Base-by-base conservation (phyloP, 441 rosid genomes). In the Omphalea diandra region DNA sequence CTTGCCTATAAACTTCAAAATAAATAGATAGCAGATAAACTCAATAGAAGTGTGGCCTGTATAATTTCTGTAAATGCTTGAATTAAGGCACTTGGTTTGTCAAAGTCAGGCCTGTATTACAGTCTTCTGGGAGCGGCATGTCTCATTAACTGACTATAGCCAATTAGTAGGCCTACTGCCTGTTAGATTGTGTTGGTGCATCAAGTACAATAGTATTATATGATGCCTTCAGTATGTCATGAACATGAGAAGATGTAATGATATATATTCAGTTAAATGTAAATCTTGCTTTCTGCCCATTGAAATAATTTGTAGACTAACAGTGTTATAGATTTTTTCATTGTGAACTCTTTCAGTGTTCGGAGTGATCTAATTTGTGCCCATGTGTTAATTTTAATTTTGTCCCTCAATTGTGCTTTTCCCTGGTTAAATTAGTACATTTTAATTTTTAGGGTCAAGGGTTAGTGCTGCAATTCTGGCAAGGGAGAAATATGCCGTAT, bases 1-100 rank as follows among this genome's bases (percentile, higher is more conserved):
- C 54, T 36, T 5, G 22, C 54, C 15, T 10, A 29, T 38, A 43
- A 12, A 36, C 22, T 26, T 8, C 20, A 47, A 75, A 49, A 27
- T 63, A 29, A 11, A 38, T 36, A 65, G 46, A 43, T 53, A 53
- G n/a, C n/a, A n/a, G n/a, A n/a, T n/a, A n/a, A 15, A 18, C 67
- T 15, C 4, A 15, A 33, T 3, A 44, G 18, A 54, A 5, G n/a
- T 41, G 32, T 4, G 7, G 56, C 14, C 33, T 67, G 54, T 12
- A 17, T 27, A 35, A n/a, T n/a, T n/a, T n/a, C n/a, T n/a, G n/a
- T n/a, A n/a, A n/a, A 54, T 27, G 33, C 26, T 9, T 53, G 31
- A 22, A 17, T n/a, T n/a, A n/a, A n/a, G n/a, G 6, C 41, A 18
- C n/a, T 20, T 31, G 15, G 14, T 44, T 64, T 5, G 7, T 46